Base-by-base conservation (phyloP, 805 yeast species). In the Candida khao-thaluensis region DNA sequence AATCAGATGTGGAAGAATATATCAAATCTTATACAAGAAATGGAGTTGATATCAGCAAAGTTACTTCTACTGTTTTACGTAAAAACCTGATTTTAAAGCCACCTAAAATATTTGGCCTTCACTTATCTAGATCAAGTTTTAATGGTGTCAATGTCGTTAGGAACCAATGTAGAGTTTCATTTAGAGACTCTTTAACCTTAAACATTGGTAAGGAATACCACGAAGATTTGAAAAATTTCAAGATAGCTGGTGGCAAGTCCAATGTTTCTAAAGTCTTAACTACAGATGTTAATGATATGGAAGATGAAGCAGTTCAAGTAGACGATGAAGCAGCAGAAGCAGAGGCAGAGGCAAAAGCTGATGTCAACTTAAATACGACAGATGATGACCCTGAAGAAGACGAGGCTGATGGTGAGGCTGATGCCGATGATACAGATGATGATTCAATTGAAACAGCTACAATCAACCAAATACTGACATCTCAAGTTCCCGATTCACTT, bases 51-150 rank as follows among this genome's bases (percentile, higher is more conserved):
- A 59, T 79, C 2, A 61, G 69, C 17, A 52, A 60, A 7, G 54
- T 85, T 3, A 75, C 77, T 30, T 76, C 91, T 1, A 76, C 81
- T 0, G 87, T 91, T 4, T 75, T 79, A 22, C 85, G 86, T 53
- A 75, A 73, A 45, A 77, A 82, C 0, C 69, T 71, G 17, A 71
- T 88, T 28, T 69, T 77, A 9, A 71, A 73, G 39, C 76, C 86
- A 3, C 97, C 99, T 0, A 71, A 75, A 39, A 64, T 86, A 5
- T 68, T 93, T 35, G 76, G 85, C 0, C 63, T 91, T n/a, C 98
- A 91, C 57, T 62, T 93, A 29, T 87, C 96, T 7, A 71, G 98
- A 51, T 90, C 97, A 0, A 74, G 84, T 29, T 89, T 75, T 54
- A 72, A 77, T 35, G 87, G 85, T 7, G 77, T 77, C 29, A 76